phyloP scores from a whole-genome alignment of 1,139 yeast species.

The Magnusiomyces tetraspermus region DNA sequence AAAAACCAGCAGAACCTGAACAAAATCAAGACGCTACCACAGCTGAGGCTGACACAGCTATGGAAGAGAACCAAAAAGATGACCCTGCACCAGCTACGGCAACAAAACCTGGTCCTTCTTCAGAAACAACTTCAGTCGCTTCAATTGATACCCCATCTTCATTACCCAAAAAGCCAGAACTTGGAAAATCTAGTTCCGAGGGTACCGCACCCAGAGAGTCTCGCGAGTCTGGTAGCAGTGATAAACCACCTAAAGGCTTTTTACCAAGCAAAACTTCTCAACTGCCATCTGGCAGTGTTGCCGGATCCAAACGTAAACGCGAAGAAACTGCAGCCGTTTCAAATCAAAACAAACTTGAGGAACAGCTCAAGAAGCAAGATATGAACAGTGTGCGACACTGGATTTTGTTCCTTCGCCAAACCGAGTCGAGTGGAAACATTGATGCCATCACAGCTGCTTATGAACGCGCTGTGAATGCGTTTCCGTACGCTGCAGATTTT shows the following conservation, averaged over 20 bases:
- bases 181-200: background rate
- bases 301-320: constrained; percentile 3
- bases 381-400: constrained; percentile 1
- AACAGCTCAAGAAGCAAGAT: constrained; percentile 42
- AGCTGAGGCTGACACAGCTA: no score
- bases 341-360: constrained; percentile 37
- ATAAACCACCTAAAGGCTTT: background rate
- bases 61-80: no score
- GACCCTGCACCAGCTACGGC: no score
- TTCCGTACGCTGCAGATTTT: constrained; percentile 49
- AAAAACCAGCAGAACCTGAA: no score
- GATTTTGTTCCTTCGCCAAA: background rate
- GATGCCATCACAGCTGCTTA: constrained; percentile 54
- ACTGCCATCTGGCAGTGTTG: background rate
- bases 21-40: no score
- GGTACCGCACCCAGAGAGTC: background rate
- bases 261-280: background rate
- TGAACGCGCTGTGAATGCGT: constrained; percentile 52
- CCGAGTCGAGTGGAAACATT: constrained; percentile 39
- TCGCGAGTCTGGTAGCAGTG: background rate
- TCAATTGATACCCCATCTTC: background rate
- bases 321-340: background rate
- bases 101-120: no score
- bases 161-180: constrained; percentile 1
- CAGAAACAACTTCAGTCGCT: background rate